Conservation (phyloP, 2,329 filamentous ascomycete species). For the Fusarium napiforme region DNA sequence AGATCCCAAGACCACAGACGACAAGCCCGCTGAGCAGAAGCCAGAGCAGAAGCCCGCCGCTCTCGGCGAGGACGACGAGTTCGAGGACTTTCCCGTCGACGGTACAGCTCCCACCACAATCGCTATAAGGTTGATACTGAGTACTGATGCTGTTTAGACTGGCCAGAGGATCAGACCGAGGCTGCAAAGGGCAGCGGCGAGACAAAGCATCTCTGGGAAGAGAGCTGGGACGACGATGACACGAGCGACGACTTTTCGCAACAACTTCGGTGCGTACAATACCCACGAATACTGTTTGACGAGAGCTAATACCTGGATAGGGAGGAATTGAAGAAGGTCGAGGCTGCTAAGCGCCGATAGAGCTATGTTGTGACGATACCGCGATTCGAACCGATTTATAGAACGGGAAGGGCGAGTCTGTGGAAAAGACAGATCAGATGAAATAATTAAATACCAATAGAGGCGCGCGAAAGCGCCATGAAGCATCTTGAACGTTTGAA, state of each 20-base stretch:
- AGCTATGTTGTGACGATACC: background rate
- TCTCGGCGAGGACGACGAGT: constrained; percentile 97
- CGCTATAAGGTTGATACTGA: too few species aligned
- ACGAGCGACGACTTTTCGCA: constrained; percentile 95
- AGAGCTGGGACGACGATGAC: constrained; percentile 99
- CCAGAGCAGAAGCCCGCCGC: constrained; percentile 60
- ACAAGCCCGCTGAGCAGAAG: constrained; percentile 43
- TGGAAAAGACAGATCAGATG: background rate
- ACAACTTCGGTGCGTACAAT: constrained; percentile 81
- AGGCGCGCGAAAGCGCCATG: background rate
- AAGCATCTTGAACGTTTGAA: background rate
- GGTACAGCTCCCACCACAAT: constrained; percentile 62
- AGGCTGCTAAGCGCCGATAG: constrained; percentile 74
- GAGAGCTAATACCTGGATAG: constrained; percentile 55
- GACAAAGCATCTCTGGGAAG: constrained; percentile 90
- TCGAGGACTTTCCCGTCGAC: constrained; percentile 98
- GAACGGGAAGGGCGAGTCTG: background rate
- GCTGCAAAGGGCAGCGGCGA: constrained; percentile 76
- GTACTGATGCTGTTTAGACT: constrained; percentile 68
- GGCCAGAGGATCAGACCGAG: constrained; percentile 91
- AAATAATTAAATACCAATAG: background rate
- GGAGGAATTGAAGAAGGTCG: constrained; percentile 95
- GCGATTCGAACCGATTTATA: background rate
- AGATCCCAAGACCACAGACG: constrained; percentile 43
- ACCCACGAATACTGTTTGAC: background rate